A percentile compares a stretch with the other conserved stretches of the same genome.
Evolutionary conservation across 1,284 basidiomycete species (phyloP).

Genomic region (Vanrija humicola): DNA sequence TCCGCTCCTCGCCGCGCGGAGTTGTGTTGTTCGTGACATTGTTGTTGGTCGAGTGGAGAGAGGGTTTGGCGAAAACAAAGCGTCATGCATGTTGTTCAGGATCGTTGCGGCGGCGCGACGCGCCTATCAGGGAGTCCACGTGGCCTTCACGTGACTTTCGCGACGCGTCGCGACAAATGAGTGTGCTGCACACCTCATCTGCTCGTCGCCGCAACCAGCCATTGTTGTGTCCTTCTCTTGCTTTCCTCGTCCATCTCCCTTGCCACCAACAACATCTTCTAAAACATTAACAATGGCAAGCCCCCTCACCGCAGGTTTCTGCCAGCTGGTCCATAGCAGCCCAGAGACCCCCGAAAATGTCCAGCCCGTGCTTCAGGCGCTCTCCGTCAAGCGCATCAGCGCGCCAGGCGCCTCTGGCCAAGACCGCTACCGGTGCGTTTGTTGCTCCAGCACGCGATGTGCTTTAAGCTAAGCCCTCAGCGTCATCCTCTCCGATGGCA

Average conservation of each 20-base stretch:
- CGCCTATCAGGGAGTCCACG: neutral
- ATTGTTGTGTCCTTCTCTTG: neutral
- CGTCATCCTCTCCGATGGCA: conserved; percentile 63
- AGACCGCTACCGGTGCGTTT: conserved; percentile 47
- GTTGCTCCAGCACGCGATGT: neutral
- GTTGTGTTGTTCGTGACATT: too few relatives aligned
- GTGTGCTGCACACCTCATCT: conserved; percentile 3
- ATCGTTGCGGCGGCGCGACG: too few relatives aligned
- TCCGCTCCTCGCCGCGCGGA: neutral
- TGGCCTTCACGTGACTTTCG: conserved; percentile 12
- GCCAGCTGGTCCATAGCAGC: conserved; percentile 27
- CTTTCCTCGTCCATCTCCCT: conserved; percentile 4
- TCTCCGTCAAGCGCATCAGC: conserved; percentile 73
- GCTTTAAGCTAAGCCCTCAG: conserved; percentile 25
- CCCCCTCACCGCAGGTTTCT: conserved; percentile 42
- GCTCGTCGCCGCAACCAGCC: neutral
- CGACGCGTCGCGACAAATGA: conserved; percentile 11
- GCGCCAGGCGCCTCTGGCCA: conserved; percentile 34
- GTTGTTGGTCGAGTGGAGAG: too few relatives aligned
- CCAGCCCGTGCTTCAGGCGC: conserved; percentile 68
- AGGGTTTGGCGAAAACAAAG: too few relatives aligned
- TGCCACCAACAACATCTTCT: neutral
- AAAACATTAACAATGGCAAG: conserved; percentile 25
- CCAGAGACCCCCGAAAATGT: conserved; percentile 41
- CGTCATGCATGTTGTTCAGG: too few relatives aligned